Conservation (phyloP, 2,329 filamentous ascomycete species). For the Pseudopyrenochaeta lycopersici region DNA sequence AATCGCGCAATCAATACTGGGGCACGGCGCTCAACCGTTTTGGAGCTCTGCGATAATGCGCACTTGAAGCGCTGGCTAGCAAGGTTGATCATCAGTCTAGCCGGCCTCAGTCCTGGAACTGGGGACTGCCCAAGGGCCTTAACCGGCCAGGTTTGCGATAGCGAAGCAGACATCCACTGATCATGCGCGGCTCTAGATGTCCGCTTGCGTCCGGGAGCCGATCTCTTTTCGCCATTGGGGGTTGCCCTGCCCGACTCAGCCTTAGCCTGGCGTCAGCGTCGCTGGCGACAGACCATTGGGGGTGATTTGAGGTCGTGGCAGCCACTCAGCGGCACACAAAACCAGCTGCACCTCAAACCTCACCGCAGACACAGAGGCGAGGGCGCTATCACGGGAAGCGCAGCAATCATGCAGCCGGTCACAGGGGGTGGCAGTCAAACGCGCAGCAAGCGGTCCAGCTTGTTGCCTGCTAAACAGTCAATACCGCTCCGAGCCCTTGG, state of each 20-base stretch:
- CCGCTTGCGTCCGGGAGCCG: slow-evolving; percentile 8
- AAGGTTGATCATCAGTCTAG: not conserved
- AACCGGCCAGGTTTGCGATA: not conserved
- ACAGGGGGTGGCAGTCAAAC: slow-evolving; percentile 8
- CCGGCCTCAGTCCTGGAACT: slow-evolving; percentile 2
- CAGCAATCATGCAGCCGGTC: slow-evolving; percentile 20
- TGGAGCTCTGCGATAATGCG: slow-evolving; percentile 8
- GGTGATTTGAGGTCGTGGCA: slow-evolving; percentile 4
- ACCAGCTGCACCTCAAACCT: slow-evolving; percentile 10
- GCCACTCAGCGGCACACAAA: slow-evolving; percentile 22
- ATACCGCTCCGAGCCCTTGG: slow-evolving; percentile 1
- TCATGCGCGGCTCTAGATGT: slow-evolving; percentile 4
- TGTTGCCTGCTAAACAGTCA: slow-evolving; percentile 1
- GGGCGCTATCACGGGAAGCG: slow-evolving; percentile 15
- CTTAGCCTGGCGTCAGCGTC: slow-evolving; percentile 17
- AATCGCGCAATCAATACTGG: not conserved
- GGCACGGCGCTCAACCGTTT: not conserved
- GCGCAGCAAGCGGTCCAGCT: slow-evolving; percentile 4
- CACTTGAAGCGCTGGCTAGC: not conserved
- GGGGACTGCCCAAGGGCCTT: slow-evolving; percentile 2
- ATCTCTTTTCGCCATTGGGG: not conserved
- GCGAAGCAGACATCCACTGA: slow-evolving; percentile 1
- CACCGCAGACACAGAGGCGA: slow-evolving; percentile 13
- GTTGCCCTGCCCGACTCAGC: not conserved
- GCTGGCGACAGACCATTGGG: slow-evolving; percentile 12